Percentiles rank a stretch among this genome's conserved stretches.
Conservation (phyloP, 75 land plant species). For the Picea glauca region DNA sequence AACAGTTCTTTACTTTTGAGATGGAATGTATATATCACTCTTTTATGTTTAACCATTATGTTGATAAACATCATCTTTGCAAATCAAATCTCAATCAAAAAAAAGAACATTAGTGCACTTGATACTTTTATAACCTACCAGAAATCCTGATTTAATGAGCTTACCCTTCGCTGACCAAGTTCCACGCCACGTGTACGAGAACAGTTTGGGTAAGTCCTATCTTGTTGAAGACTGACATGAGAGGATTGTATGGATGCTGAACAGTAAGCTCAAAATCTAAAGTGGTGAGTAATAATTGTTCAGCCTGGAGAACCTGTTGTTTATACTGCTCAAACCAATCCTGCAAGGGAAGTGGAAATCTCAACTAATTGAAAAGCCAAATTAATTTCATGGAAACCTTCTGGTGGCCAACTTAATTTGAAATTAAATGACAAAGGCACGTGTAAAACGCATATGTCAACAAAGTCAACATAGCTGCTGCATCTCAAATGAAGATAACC, state of each 20-base stretch:
- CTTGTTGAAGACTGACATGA: slow-evolving; percentile 50
- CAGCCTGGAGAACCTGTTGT: slow-evolving; percentile 55
- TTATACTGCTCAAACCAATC: slow-evolving; percentile 73
- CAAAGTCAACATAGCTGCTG: neutral
- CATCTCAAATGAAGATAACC: too few species aligned
- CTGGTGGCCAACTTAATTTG: neutral
- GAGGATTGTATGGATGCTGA: slow-evolving; percentile 64
- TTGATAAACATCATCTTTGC: neutral
- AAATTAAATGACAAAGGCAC: neutral
- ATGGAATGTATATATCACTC: neutral
- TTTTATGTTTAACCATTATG: neutral
- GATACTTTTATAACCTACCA: neutral
- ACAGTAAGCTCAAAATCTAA: slow-evolving; percentile 70
- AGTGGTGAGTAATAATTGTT: slow-evolving; percentile 64
- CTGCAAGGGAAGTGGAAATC: slow-evolving; percentile 14
- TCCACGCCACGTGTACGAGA: slow-evolving; percentile 54
- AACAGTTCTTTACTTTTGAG: neutral
- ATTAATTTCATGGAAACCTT: neutral
- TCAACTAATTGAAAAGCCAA: neutral
- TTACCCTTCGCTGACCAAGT: slow-evolving; percentile 79
- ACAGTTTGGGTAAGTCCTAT: slow-evolving; percentile 54
- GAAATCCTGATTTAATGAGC: slow-evolving; percentile 9
- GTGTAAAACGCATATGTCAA: neutral
- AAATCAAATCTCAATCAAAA: neutral
- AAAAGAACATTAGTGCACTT: neutral